phyloP scores from a whole-genome alignment of 331 rosid species.

The Telfairia occidentalis region DNA sequence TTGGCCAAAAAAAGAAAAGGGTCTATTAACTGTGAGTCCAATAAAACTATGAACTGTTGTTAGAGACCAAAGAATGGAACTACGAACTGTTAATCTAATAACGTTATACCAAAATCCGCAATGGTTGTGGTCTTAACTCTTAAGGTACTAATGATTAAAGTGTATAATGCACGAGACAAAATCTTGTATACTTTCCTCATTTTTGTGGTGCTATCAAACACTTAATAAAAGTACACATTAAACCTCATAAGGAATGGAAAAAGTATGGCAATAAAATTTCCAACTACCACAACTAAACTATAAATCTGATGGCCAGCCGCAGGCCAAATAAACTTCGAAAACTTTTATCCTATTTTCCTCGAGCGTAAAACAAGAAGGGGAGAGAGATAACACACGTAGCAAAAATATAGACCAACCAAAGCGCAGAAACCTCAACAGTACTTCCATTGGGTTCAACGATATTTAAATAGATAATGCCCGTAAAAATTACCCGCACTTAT shows the following conservation, averaged over 20 bases:
- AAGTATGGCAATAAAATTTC: neutral
- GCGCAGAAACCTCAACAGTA: constrained; percentile 10
- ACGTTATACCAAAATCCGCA: neutral
- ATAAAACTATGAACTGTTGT: neutral
- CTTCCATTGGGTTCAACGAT: neutral
- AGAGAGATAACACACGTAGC: neutral
- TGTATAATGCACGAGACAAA: neutral
- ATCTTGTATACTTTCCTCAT: neutral
- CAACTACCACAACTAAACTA: neutral
- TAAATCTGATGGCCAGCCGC: neutral
- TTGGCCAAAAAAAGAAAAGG: neutral
- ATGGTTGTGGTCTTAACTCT: too few species aligned
- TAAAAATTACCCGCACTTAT: constrained; percentile 74
- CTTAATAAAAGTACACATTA: neutral
- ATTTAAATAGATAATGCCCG: constrained; percentile 4
- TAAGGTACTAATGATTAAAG: neutral
- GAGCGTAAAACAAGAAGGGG: neutral
- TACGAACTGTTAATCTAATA: neutral
- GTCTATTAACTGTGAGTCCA: neutral
- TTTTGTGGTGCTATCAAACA: neutral
- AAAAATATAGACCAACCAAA: neutral
- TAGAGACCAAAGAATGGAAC: neutral
- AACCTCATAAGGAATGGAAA: neutral
- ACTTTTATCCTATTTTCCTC: neutral
- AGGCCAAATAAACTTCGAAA: neutral